phyloP scores from a whole-genome alignment of 257 asterid genomes.

The Capsicum pubescens region DNA sequence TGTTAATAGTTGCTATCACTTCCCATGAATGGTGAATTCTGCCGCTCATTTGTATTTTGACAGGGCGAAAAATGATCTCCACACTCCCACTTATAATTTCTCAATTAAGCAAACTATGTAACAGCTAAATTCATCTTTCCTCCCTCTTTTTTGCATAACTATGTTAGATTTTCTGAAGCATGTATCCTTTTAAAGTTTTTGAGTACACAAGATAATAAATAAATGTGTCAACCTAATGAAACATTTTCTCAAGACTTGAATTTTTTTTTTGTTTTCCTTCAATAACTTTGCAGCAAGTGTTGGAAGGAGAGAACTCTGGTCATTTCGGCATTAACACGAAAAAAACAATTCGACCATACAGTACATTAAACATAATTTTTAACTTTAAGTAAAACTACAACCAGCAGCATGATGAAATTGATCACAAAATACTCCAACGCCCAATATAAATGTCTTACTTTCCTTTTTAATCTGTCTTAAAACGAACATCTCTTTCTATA shows the following conservation, averaged over 20 bases:
- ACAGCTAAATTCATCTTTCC: not conserved
- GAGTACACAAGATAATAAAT: not conserved
- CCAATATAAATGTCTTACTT: too few relatives aligned
- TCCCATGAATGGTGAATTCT: not conserved
- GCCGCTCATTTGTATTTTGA: not conserved
- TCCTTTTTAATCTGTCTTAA: too few relatives aligned
- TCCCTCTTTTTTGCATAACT: too few relatives aligned
- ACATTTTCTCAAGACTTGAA: not conserved
- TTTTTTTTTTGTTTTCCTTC: not conserved
- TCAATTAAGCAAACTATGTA: not conserved
- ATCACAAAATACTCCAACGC: too few relatives aligned
- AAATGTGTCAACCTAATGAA: not conserved
- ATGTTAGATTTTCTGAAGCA: not conserved
- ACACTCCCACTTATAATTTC: not conserved
- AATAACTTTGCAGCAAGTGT: not conserved
- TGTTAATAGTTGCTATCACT: not conserved
- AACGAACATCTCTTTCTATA: too few relatives aligned
- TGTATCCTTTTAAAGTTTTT: not conserved
- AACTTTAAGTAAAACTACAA: not conserved
- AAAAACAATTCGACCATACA: not conserved
- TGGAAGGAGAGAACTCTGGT: too few relatives aligned
- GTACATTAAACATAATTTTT: not conserved
- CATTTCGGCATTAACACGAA: not conserved
- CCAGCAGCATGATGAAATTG: too few relatives aligned
- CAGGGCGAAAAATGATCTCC: not conserved